A percentile compares a stretch with the other conserved stretches of the same genome.
These are phyloP conservation scores for Metschnikowia baotianmanensis DNA, from an alignment of 805 yeast species.

Conservation along the genomic window DNA sequence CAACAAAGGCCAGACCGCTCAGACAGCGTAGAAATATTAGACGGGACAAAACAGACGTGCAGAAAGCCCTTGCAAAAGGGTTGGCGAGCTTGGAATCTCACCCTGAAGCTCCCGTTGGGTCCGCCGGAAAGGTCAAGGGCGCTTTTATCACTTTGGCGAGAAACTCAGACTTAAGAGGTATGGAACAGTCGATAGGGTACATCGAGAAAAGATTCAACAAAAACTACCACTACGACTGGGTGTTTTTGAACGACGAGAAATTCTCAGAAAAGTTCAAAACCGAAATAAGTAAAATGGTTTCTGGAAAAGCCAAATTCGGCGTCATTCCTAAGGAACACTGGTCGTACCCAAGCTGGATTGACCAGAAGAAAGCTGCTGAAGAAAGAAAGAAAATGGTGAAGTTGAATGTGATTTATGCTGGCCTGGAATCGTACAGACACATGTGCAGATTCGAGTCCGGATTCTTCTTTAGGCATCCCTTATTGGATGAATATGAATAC, in stretches of 20 bases:
- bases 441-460: conserved; percentile 95
- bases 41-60: neutral
- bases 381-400: conserved; percentile 58
- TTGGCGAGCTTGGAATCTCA: neutral
- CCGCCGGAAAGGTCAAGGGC: conserved; percentile 62
- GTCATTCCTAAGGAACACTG: conserved; percentile 80
- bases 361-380: conserved; percentile 63
- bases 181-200: conserved; percentile 64
- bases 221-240: conserved; percentile 89
- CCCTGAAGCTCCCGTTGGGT: too few relatives aligned
- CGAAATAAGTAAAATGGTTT: conserved; percentile 62
- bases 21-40: conserved; percentile 1
- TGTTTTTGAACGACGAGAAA: conserved; percentile 83
- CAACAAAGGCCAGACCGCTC: too few relatives aligned
- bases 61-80: neutral
- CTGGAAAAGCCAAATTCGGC: conserved; percentile 80
- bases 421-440: conserved; percentile 74
- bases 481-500: conserved; percentile 75
- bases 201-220: conserved; percentile 88
- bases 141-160: conserved; percentile 80
- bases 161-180: conserved; percentile 61
- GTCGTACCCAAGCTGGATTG: conserved; percentile 85
- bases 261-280: conserved; percentile 79
- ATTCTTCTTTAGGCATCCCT: conserved; percentile 76
- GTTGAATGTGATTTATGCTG: conserved; percentile 68